Evolutionary conservation across 176 grass and related monocot species (phyloP), one percentile per base, ranked within the genome.

Genomic region (maize (Zea mays)): DNA sequence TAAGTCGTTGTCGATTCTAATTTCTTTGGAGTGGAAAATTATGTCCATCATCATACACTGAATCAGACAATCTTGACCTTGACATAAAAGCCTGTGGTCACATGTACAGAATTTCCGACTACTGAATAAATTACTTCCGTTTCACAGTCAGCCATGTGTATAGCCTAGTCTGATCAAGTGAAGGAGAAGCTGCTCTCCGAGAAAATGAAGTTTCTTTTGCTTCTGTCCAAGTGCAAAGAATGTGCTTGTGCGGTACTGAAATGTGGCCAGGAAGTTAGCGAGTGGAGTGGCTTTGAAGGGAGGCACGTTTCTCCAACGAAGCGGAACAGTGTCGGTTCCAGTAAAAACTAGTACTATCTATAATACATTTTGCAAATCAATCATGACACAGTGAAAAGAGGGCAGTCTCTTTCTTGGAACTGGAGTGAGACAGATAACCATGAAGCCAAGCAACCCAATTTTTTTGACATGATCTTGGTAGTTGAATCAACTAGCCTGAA

Each of bases 241-340:
- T 83, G 71, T 45, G 76, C 63, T 60, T 71, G 49, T 60, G 61
- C 27, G 21, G 84, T 76, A 38, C 62, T 65, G 20, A 81, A 65
- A 67, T 90, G 84, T 81, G 40, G 65, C 58, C 81, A 67, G 38
- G 75, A 90, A 90, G 76, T 52, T 54, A 61, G 59, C 58, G 1
- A 67, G 33, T 87, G 14, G 71, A 84, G 88, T 90, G 50, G 50
- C 58, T 86, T 84, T 43, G 70, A 86, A 90, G 81, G 60, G 75
- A 84, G 77, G 86, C 77, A 85, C 82, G 66, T 85, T 65, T 84
- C 66, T 76, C 60, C 42, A 52, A 15, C 10, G 57, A 80, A 66
- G 77, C 51, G 15, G 71, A 81, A 79, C 44, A 14, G 46, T 74
- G 44, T 79, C 75, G 62, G 75, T 73, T 83, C 36, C 69, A 20